A percentile compares a stretch with the other conserved stretches of the same genome.
Conservation (phyloP, 441 rosid species). For the Codiaeum variegatum region DNA sequence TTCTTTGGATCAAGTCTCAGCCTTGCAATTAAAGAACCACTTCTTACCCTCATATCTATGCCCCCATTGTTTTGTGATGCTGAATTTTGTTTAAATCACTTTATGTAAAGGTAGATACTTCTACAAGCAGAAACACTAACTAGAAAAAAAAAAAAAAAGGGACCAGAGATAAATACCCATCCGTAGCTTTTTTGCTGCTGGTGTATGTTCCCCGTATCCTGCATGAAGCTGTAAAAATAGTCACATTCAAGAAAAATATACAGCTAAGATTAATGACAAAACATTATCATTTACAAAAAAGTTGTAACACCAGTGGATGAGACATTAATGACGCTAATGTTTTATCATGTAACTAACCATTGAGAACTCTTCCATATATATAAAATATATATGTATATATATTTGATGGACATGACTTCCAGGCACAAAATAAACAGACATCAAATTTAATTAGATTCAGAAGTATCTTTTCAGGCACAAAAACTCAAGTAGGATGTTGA, state of each 20-base stretch:
- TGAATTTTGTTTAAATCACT: slow-evolving; percentile 22
- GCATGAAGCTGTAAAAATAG: slow-evolving; percentile 76
- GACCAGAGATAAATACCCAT: slow-evolving; percentile 33
- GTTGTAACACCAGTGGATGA: too few species aligned
- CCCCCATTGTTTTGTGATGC: slow-evolving; percentile 41
- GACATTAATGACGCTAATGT: too few species aligned
- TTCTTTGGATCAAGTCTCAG: slow-evolving; percentile 69
- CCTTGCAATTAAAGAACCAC: slow-evolving; percentile 70
- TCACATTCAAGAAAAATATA: too few species aligned
- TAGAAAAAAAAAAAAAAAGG: not conserved
- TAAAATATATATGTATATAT: too few species aligned
- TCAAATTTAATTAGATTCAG: not conserved
- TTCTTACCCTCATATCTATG: slow-evolving; percentile 40
- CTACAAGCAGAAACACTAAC: not conserved
- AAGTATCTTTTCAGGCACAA: slow-evolving; percentile 6
- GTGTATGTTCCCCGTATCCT: slow-evolving; percentile 53
- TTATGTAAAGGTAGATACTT: slow-evolving; percentile 1
- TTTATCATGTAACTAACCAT: too few species aligned
- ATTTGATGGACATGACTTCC: not conserved
- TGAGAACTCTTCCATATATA: too few species aligned
- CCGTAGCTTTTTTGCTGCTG: slow-evolving; percentile 50
- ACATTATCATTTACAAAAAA: too few species aligned
- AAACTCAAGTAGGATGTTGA: slow-evolving; percentile 19
- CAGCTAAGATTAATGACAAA: too few species aligned
- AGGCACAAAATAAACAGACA: not conserved